Percentiles rank a stretch among this genome's conserved stretches.
phyloP scores from a whole-genome alignment of 352 stramenopile species.

The Globisporangium echinulatum region DNA sequence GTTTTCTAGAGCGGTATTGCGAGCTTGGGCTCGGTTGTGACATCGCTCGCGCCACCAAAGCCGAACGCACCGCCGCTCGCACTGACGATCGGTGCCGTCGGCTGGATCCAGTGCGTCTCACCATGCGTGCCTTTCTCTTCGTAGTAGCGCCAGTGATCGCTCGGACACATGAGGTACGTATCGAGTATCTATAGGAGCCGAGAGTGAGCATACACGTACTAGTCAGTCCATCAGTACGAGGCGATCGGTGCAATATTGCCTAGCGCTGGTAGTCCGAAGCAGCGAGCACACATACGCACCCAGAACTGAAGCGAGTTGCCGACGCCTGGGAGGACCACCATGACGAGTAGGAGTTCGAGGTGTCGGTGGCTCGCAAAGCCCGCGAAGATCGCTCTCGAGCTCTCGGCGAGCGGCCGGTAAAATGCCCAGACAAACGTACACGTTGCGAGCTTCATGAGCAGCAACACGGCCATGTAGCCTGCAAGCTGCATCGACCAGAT shows the following conservation, averaged over 20 bases:
- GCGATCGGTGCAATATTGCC: no score
- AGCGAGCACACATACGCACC: conserved; percentile 15
- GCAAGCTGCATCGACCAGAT: conserved; percentile 55
- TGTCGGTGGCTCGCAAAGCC: conserved; percentile 54
- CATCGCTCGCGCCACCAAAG: neutral
- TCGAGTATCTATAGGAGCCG: conserved; percentile 33
- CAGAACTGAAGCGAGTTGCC: conserved; percentile 75
- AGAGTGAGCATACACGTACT: neutral
- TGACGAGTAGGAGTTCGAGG: conserved; percentile 67
- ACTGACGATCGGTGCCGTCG: conserved; percentile 1
- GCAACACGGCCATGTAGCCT: conserved; percentile 34
- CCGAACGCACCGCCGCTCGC: neutral
- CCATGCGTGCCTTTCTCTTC: conserved; percentile 11
- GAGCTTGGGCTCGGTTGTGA: conserved; percentile 11
- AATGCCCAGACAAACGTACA: conserved; percentile 33
- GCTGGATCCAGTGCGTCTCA: conserved; percentile 32
- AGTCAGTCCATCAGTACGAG: neutral
- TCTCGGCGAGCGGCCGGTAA: conserved; percentile 35
- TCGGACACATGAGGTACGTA: conserved; percentile 51
- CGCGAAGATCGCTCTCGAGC: conserved; percentile 42
- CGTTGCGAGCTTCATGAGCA: conserved; percentile 49
- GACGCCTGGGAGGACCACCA: conserved; percentile 65
- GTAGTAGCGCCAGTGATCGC: conserved; percentile 34
- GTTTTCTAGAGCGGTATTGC: conserved; percentile 11
- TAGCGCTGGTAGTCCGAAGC: no score